Base-by-base conservation (phyloP, 2,329 filamentous ascomycete species). In the Epichloe gansuensis region DNA sequence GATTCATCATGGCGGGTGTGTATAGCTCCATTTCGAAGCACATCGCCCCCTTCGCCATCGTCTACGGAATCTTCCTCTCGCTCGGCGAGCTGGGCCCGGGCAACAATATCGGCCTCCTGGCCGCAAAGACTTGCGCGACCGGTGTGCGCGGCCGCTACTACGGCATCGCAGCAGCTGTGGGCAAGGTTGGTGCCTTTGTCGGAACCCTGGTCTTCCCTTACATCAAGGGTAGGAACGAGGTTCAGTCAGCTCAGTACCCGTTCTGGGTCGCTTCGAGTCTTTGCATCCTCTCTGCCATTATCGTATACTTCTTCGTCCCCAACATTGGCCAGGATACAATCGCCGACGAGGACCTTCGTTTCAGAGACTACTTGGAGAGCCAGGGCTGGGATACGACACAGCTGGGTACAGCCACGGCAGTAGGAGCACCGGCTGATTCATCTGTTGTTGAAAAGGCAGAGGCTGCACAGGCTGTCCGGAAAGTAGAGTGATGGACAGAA, bases 31-130 rank as follows among this genome's bases (percentile, higher is more conserved):
- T 31, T 9, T 67, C 71, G 5, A 76, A 75, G 50, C 54, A 67
- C 27, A 62, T 70, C 9, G 68, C 66, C 4, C 66, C 55, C 5
- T 69, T 70, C 31, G 65, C 53, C 13, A 34, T 70, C 9, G 60
- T 70, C 0, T 69, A 67, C 7, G 68, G 67, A 2, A 66, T 70
- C 27, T 70, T 70, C 55, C 59, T 65, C 40, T 61, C 67, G 0
- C 64, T 69, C 2, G 68, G 68, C 40, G 67, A 70, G 66, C 70
- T 94, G 39, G 90, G 90, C 0, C 89, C 90, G 0, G 90, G 90
- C 12, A 87, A 95, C 71, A 95, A 95, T 66, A 95, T 95, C 58
- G 89, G 89, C 3, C 77, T 95, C 0, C 67, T 94, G 36, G 89
- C 90, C 0, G 85, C 86, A 46, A 95, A 95, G 72, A 91, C 87